Conservation (phyloP, 179 eudicot genomes). For the Beta corolliflora region DNA sequence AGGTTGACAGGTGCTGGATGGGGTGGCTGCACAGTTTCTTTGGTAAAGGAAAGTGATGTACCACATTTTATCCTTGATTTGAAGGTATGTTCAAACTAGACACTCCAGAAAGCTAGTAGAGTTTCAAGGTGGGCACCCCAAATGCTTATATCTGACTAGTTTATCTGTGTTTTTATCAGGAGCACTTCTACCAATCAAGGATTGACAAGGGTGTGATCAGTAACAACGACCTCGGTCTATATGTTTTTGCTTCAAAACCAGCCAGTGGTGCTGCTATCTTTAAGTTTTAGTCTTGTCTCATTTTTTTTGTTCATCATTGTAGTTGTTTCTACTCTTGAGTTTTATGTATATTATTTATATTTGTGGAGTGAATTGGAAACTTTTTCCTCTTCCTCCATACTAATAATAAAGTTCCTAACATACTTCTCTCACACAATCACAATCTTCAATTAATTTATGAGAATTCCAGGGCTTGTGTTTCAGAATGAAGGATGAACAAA, state of each 20-base stretch:
- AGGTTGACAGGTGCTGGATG: conserved; percentile 99
- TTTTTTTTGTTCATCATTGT: not conserved
- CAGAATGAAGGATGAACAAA: too few relatives aligned
- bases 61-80: conserved; percentile 91
- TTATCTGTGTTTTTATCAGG: conserved; percentile 45
- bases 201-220: conserved; percentile 69
- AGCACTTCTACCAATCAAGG: conserved; percentile 78
- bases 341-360: too few relatives aligned
- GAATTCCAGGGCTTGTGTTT: too few relatives aligned
- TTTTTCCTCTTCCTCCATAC: too few relatives aligned
- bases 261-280: conserved; percentile 92
- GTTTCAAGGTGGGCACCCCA: not conserved
- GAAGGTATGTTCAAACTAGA: conserved; percentile 48
- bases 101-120: not conserved
- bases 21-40: conserved; percentile 97
- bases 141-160: not conserved
- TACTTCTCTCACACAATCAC: too few relatives aligned
- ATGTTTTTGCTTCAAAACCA: conserved; percentile 81
- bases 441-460: too few relatives aligned
- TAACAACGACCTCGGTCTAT: conserved; percentile 72
- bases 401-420: too few relatives aligned
- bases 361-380: too few relatives aligned
- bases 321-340: not conserved
- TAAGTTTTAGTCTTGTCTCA: conserved; percentile 42
- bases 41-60: conserved; percentile 80